Conservation (phyloP, 208 protist genomes). For the Polymyxa betae region DNA sequence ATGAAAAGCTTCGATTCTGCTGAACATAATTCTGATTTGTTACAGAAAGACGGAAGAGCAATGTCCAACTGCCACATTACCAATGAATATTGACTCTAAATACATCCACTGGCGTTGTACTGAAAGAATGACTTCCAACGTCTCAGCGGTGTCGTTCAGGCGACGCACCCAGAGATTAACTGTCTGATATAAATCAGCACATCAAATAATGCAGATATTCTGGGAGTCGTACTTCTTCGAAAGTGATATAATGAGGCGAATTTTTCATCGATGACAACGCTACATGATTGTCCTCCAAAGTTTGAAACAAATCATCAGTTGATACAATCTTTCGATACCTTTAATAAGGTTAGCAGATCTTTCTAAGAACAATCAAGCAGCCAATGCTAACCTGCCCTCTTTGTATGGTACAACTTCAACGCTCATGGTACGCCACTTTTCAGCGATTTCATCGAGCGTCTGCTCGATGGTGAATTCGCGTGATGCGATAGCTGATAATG, state of each 20-base stretch:
- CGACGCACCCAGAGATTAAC: constrained; percentile 90
- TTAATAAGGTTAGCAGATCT: constrained; percentile 16
- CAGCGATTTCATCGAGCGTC: constrained; percentile 84
- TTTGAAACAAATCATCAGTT: constrained; percentile 88
- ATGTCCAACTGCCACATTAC: constrained; percentile 56
- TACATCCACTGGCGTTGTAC: constrained; percentile 95
- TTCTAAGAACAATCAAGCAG: constrained; percentile 67
- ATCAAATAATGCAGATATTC: neutral
- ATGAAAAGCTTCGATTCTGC: no score
- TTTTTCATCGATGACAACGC: constrained; percentile 91
- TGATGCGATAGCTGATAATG: constrained; percentile 85
- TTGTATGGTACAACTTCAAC: constrained; percentile 73
- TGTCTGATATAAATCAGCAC: constrained; percentile 65
- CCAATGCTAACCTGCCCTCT: constrained; percentile 72
- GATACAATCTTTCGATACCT: constrained; percentile 85
- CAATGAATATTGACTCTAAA: constrained; percentile 95
- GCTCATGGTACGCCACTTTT: constrained; percentile 83
- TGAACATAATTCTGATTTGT: no score
- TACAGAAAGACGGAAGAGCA: constrained; percentile 66
- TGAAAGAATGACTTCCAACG: constrained; percentile 82
- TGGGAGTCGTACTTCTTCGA: constrained; percentile 73
- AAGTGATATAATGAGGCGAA: constrained; percentile 89
- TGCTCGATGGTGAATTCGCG: constrained; percentile 91
- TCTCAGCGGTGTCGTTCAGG: constrained; percentile 89
- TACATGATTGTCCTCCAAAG: constrained; percentile 88